Evolutionary conservation across 106 monocot genomes (phyloP).

Genomic region (Xerophyta viscosa): DNA sequence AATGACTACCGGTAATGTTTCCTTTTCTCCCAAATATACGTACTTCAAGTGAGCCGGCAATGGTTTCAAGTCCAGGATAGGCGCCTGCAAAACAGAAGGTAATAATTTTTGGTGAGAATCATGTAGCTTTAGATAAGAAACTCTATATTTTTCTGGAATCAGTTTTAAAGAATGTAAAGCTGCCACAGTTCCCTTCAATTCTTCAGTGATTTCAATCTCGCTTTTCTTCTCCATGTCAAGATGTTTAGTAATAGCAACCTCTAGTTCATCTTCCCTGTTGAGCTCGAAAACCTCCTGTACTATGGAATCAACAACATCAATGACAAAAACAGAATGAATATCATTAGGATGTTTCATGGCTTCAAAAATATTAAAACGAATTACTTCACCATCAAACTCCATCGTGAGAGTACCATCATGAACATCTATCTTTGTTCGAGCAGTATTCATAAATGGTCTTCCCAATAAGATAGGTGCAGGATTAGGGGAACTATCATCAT

Average conservation of each 20-base stretch:
- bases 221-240: not conserved
- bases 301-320: not conserved
- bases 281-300: not conserved
- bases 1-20: not conserved
- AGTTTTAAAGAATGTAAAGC: no score
- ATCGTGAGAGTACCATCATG: not conserved
- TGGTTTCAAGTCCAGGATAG: not conserved
- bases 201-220: no score
- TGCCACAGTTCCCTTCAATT: no score
- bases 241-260: not conserved
- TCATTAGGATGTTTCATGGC: not conserved
- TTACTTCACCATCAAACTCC: not conserved
- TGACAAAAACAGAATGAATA: not conserved
- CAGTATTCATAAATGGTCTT: not conserved
- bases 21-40: not conserved
- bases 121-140: no score
- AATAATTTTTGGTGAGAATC: no score
- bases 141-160: not conserved
- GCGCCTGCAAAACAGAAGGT: not conserved
- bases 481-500: no score
- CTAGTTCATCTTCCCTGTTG: no score
- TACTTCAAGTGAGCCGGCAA: not conserved
- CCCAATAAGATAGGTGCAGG: not conserved
- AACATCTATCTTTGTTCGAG: not conserved
- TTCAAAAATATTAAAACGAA: not conserved